phyloP scores from a whole-genome alignment of 169 alveolate species.

The Eimeria maxima region DNA sequence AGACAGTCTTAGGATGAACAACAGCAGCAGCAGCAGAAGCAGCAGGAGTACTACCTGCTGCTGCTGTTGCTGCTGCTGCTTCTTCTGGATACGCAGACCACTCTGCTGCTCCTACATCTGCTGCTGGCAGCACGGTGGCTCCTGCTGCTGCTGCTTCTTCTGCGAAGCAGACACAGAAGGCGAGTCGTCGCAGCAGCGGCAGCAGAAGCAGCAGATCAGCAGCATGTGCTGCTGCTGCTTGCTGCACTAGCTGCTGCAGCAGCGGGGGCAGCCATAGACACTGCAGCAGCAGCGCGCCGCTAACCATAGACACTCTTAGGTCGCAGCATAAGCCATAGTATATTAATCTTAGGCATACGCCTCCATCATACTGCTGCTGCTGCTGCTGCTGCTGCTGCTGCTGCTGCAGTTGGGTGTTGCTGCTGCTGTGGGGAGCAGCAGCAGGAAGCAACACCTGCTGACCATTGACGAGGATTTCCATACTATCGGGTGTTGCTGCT shows the following conservation, averaged over 20 bases:
- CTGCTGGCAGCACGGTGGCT: constrained; percentile 53
- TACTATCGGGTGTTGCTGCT: constrained; percentile 5
- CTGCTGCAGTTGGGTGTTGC: constrained; percentile 37
- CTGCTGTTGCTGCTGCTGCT: constrained; percentile 38
- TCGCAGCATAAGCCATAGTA: constrained; percentile 46
- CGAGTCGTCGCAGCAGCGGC: constrained; percentile 74
- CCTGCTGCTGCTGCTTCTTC: constrained; percentile 50
- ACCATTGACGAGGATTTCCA: neutral
- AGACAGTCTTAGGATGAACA: constrained; percentile 2
- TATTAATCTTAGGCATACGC: neutral
- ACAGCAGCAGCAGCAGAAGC: constrained; percentile 51
- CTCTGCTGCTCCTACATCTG: constrained; percentile 52
- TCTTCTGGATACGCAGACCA: neutral
- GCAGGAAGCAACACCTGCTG: neutral
- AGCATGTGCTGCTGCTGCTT: constrained; percentile 56
- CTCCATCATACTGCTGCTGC: constrained; percentile 24
- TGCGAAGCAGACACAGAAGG: constrained; percentile 65
- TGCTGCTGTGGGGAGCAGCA: neutral
- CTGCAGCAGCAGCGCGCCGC: constrained; percentile 70
- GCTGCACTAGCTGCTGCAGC: constrained; percentile 75
- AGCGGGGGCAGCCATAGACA: constrained; percentile 78
- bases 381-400: constrained; percentile 73
- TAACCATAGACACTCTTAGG: neutral
- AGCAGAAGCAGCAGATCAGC: constrained; percentile 70
- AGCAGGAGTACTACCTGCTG: constrained; percentile 18